phyloP scores from a whole-genome alignment of 257 asterid genomes.

The Solanum medicagineum region DNA sequence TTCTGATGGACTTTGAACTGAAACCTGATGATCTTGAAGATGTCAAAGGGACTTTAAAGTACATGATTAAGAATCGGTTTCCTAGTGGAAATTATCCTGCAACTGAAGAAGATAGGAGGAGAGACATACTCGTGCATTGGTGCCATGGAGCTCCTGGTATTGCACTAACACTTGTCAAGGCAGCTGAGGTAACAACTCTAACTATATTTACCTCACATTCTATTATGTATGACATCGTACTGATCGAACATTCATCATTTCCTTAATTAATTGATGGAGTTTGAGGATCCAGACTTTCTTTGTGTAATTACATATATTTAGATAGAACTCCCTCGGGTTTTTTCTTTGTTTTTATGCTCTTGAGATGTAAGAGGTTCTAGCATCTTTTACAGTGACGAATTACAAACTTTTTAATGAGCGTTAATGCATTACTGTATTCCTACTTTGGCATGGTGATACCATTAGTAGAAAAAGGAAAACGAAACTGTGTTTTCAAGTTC shows the following conservation, averaged over 20 bases:
- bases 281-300: not conserved
- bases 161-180: slow-evolving; percentile 56
- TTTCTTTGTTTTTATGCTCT: not conserved
- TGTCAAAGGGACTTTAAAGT: slow-evolving; percentile 49
- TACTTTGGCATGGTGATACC: not conserved
- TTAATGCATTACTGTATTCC: not conserved
- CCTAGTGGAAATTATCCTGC: slow-evolving; percentile 61
- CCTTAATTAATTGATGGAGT: not conserved
- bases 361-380: not conserved
- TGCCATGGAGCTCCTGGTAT: slow-evolving; percentile 84
- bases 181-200: slow-evolving; percentile 45
- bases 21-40: slow-evolving; percentile 38
- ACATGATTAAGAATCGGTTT: slow-evolving; percentile 46
- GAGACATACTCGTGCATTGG: slow-evolving; percentile 67
- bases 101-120: slow-evolving; percentile 40
- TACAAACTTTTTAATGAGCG: not conserved
- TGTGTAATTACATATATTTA: not conserved
- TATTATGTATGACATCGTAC: not conserved
- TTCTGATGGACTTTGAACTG: slow-evolving; percentile 46
- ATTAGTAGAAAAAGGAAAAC: not conserved
- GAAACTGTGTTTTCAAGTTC: not conserved
- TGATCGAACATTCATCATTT: not conserved
- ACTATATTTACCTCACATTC: not conserved
- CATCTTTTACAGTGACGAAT: not conserved
- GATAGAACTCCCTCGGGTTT: not conserved